A percentile compares a stretch with the other conserved stretches of the same genome.
phyloP scores from a whole-genome alignment of 192 early-diverging fungal genomes.

The Coemansia sp. region DNA sequence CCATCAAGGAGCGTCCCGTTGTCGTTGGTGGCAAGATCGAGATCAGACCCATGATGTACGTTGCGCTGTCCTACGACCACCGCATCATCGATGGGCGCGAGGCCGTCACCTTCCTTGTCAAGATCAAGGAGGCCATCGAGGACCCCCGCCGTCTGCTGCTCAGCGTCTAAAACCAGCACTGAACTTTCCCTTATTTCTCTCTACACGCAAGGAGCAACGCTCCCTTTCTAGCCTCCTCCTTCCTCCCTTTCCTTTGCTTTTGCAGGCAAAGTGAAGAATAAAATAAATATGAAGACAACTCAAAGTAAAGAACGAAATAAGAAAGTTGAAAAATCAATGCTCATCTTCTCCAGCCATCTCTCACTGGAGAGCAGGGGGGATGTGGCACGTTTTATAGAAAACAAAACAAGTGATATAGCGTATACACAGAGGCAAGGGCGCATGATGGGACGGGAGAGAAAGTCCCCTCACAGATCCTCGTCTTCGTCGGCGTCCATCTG shows the following conservation, averaged over 20 bases:
- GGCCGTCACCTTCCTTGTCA: constrained; percentile 97
- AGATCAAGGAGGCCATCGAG: constrained; percentile 94
- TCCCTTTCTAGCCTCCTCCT: neutral
- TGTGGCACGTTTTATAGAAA: neutral
- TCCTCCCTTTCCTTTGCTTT: too few relatives aligned
- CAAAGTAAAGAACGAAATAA: too few relatives aligned
- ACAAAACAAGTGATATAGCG: neutral
- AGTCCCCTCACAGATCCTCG: neutral
- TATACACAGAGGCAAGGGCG: neutral
- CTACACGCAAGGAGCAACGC: neutral
- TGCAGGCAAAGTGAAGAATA: too few relatives aligned
- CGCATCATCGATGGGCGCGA: constrained; percentile 98
- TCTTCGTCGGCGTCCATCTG: constrained; percentile 15
- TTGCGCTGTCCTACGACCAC: constrained; percentile 98
- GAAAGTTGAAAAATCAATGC: too few relatives aligned
- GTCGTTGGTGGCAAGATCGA: constrained; percentile 91
- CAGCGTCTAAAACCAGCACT: constrained; percentile 62
- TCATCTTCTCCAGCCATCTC: too few relatives aligned
- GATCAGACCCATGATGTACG: constrained; percentile 94
- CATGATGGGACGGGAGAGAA: neutral
- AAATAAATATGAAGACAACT: too few relatives aligned
- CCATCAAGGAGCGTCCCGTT: constrained; percentile 94
- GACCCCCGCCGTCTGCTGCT: constrained; percentile 91
- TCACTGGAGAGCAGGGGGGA: too few relatives aligned
- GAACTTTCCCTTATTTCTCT: neutral